Evolutionary conservation across 2,329 filamentous ascomycete genomes (phyloP).

Genomic region (Trichoderma guizhouense): DNA sequence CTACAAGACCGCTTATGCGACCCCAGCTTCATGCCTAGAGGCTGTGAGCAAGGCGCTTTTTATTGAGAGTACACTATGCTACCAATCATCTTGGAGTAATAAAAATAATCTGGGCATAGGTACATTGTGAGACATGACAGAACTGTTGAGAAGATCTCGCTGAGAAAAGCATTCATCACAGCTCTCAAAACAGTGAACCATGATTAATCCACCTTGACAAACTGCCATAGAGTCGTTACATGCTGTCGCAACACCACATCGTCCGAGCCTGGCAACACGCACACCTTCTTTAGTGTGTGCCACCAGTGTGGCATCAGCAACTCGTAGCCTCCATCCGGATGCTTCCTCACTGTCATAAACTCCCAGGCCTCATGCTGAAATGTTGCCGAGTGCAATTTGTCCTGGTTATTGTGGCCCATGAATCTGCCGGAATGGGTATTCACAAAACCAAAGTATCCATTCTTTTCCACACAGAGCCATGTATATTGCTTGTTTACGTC

Average conservation of each 20-base stretch:
- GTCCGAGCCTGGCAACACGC: neutral
- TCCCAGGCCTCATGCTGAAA: slow-evolving; percentile 1
- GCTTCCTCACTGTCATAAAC: slow-evolving; percentile 3
- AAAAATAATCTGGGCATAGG: neutral
- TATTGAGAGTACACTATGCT: neutral
- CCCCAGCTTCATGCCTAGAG: neutral
- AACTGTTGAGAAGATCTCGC: neutral
- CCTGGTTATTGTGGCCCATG: slow-evolving; percentile 11
- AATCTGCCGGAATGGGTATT: slow-evolving; percentile 11
- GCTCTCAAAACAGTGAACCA: neutral
- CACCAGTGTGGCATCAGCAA: slow-evolving; percentile 18
- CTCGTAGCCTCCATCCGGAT: slow-evolving; percentile 18
- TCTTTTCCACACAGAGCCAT: slow-evolving; percentile 18
- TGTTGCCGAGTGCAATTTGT: neutral
- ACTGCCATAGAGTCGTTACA: slow-evolving; percentile 17
- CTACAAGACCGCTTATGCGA: neutral
- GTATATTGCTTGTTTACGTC: neutral
- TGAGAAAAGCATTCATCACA: neutral
- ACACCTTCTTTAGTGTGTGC: slow-evolving; percentile 10
- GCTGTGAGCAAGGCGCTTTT: neutral
- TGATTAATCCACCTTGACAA: slow-evolving; percentile 3
- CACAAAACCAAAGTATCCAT: slow-evolving; percentile 19
- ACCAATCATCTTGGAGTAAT: too few species aligned
- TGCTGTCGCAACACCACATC: slow-evolving; percentile 1
- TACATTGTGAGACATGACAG: neutral